phyloP scores from a whole-genome alignment of 176 grass and related monocot genomes.

The Melocanna baccifera region DNA sequence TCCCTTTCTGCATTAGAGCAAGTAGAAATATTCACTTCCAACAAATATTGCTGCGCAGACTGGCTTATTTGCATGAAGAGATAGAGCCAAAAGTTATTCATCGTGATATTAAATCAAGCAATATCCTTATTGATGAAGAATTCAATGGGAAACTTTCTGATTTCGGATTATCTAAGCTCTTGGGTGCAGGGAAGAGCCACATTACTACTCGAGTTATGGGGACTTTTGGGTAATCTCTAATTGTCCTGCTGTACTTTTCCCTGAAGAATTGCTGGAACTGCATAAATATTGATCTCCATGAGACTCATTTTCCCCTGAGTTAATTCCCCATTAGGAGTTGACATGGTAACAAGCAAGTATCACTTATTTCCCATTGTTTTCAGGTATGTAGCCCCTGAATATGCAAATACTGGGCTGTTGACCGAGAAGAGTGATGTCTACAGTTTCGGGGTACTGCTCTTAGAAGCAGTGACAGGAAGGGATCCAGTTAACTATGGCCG shows the following conservation, averaged over 20 bases:
- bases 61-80: slow-evolving; percentile 18
- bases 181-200: slow-evolving; percentile 16
- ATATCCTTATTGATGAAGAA: slow-evolving; percentile 19
- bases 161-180: slow-evolving; percentile 14
- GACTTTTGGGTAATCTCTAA: slow-evolving; percentile 21
- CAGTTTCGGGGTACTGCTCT: slow-evolving; percentile 8
- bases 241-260: neutral
- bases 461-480: slow-evolving; percentile 19
- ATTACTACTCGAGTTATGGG: slow-evolving; percentile 28
- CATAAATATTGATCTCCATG: neutral
- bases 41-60: neutral
- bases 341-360: neutral
- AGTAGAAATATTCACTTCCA: neutral
- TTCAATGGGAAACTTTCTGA: slow-evolving; percentile 25
- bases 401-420: slow-evolving; percentile 14
- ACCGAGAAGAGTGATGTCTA: slow-evolving; percentile 14
- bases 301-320: neutral
- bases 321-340: neutral
- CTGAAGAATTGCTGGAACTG: neutral
- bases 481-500: slow-evolving; percentile 8
- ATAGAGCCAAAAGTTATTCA: slow-evolving; percentile 31
- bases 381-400: slow-evolving; percentile 28
- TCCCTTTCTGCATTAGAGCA: neutral
- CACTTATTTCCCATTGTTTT: neutral
- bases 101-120: slow-evolving; percentile 31